Evolutionary conservation across 257 asterid species (phyloP), one percentile per base, ranked within the genome.

Genomic region (Henckelia pumila): DNA sequence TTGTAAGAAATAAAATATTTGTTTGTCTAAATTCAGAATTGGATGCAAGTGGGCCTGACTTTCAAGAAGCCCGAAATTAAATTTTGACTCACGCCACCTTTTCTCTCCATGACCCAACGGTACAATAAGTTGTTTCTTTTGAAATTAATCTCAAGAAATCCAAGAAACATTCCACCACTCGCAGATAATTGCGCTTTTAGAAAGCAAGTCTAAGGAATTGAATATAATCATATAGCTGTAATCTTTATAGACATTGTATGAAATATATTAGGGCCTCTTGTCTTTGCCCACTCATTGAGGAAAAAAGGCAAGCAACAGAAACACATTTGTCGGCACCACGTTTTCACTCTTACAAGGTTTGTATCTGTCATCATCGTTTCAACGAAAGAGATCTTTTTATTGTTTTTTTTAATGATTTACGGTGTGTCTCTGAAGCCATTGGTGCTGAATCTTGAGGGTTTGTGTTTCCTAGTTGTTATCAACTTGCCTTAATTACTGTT

Each of bases 371-470:
- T 47, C 55, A 47, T 16, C 55, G 5, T 47, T 21, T 47, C 20
- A 47, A 1, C 21, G 3, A 14, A 17, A 1, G 0, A 47, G 6
- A 16, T 47, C 55, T 47, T 25, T 62, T 63, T 79, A 29, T 30
- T 19, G 26, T 70, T 30, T 72, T 35, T 76, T 59, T n/a, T n/a
- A n/a, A 20, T 66, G 60, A 56, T 65, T 70, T 80, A 80, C 80
- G 87, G 70, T 75, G 84, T 63, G 58, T 21, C 70, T 81, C 78
- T 79, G 74, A 76, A 64, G 82, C 68, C 84, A 81, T 82, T 80
- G 85, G 77, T 71, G 71, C 75, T 70, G 29, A 40, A 49, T 75
- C 66, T 53, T 70, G 86, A 80, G 78, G 66, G 71, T 58, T 78
- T 77, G 83, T 77, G 95, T 76, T 47, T 47, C 21, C 77, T 61